These are phyloP conservation scores for Candida tunisiensis DNA, from an alignment of 1,139 yeast genomes.

Conservation along the genomic window DNA sequence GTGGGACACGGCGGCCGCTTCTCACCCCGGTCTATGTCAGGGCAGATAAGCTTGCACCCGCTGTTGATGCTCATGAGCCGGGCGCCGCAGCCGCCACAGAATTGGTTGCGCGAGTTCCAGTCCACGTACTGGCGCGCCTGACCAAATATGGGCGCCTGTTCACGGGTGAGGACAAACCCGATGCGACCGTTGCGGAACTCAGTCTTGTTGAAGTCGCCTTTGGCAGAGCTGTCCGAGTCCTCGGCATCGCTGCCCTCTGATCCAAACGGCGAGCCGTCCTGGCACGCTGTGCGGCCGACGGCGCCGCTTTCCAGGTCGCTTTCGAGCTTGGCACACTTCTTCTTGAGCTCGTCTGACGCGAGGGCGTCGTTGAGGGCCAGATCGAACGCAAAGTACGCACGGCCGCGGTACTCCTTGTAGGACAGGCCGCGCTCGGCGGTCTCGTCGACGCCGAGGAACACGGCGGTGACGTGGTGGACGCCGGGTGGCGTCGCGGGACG, in stretches of 20 bases:
- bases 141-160: constrained; percentile 46
- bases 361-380: constrained; percentile 23
- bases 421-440: constrained; percentile 23
- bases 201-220: constrained; percentile 4
- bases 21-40: constrained; percentile 17
- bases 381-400: constrained; percentile 68
- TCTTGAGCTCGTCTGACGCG: constrained; percentile 19
- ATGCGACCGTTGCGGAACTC: constrained; percentile 14
- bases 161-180: constrained; percentile 14
- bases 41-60: constrained; percentile 65
- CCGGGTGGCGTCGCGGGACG: constrained; percentile 22
- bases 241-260: too few relatives aligned
- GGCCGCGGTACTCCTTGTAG: constrained; percentile 35
- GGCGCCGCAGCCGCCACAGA: constrained; percentile 82
- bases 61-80: constrained; percentile 57
- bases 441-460: constrained; percentile 59
- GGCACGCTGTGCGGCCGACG: too few relatives aligned
- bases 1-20: constrained; percentile 18
- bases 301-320: background rate
- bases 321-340: constrained; percentile 12
- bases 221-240: background rate
- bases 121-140: constrained; percentile 77
- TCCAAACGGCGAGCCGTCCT: too few relatives aligned
- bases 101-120: constrained; percentile 62
- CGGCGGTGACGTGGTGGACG: constrained; percentile 22